These are phyloP conservation scores for Mycena sanguinolenta DNA, from an alignment of 768 basidiomycete species.

Conservation along the genomic window DNA sequence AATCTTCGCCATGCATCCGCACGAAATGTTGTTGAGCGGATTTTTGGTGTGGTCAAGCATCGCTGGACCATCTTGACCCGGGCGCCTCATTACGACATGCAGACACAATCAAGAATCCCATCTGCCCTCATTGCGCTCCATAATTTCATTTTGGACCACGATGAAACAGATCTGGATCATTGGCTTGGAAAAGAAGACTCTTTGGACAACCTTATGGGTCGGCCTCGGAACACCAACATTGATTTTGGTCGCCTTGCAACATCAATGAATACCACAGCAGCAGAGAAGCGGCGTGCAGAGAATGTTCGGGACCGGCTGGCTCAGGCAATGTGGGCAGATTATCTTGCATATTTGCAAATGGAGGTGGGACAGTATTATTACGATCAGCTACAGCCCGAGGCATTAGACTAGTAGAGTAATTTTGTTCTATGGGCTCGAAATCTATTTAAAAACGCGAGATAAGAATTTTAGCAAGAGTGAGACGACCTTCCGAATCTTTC, in stretches of 20 bases:
- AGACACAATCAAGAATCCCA: background rate
- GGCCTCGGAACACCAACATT: background rate
- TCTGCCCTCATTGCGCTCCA: background rate
- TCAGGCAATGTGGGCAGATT: constrained; percentile 17
- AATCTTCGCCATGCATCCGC: constrained; percentile 56
- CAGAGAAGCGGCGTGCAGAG: constrained; percentile 28
- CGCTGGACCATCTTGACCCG: constrained; percentile 36
- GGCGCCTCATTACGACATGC: constrained; percentile 24
- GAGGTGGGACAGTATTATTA: background rate
- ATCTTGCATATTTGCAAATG: constrained; percentile 1
- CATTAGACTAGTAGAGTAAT: background rate
- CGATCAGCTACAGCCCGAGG: background rate
- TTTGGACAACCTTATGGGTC: constrained; percentile 28
- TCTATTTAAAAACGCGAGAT: background rate
- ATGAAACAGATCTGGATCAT: constrained; percentile 39
- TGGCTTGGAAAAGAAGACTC: constrained; percentile 39
- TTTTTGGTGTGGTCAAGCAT: constrained; percentile 26
- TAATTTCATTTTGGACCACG: constrained; percentile 32
- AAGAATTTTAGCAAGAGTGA: background rate
- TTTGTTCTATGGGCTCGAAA: background rate
- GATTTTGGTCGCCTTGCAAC: constrained; percentile 24
- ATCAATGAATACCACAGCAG: background rate
- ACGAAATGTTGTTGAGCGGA: constrained; percentile 10
- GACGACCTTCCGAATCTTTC: background rate
- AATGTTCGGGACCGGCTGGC: constrained; percentile 40